phyloP scores from a whole-genome alignment of 208 protist genomes.

The Trypanosoma vivax region DNA sequence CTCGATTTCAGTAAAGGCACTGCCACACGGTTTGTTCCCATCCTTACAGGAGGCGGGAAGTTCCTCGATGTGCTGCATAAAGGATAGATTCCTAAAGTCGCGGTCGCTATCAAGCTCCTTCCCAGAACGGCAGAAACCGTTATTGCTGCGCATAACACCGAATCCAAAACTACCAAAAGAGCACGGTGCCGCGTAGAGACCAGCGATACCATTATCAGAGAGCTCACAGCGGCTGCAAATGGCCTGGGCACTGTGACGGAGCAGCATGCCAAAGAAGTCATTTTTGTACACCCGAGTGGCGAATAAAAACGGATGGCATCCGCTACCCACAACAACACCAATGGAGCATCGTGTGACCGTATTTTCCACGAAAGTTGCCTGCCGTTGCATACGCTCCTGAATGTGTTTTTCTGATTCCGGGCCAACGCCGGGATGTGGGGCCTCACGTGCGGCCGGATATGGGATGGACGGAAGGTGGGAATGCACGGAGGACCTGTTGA shows the following conservation, averaged over 20 bases:
- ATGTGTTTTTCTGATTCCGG: constrained; percentile 34
- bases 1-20: constrained; percentile 48
- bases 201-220: constrained; percentile 63
- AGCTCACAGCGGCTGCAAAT: constrained; percentile 53
- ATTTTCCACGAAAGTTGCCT: constrained; percentile 74
- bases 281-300: constrained; percentile 61
- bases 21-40: not conserved
- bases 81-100: constrained; percentile 27
- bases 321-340: constrained; percentile 60
- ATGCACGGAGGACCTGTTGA: too few relatives aligned
- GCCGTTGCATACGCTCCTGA: constrained; percentile 41
- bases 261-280: constrained; percentile 77
- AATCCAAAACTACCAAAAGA: constrained; percentile 52
- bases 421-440: constrained; percentile 45
- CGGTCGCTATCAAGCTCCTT: constrained; percentile 34
- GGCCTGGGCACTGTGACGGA: constrained; percentile 59
- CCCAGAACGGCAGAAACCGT: constrained; percentile 51
- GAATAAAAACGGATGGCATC: constrained; percentile 69
- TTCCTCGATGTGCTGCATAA: constrained; percentile 1
- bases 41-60: not conserved
- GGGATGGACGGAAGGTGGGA: not conserved
- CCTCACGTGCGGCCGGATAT: constrained; percentile 11
- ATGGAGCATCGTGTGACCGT: constrained; percentile 62
- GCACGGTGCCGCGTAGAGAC: constrained; percentile 60
- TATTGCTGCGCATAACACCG: constrained; percentile 52